Conservation (phyloP, 1,284 basidiomycete species). For the Boletus mariae region DNA sequence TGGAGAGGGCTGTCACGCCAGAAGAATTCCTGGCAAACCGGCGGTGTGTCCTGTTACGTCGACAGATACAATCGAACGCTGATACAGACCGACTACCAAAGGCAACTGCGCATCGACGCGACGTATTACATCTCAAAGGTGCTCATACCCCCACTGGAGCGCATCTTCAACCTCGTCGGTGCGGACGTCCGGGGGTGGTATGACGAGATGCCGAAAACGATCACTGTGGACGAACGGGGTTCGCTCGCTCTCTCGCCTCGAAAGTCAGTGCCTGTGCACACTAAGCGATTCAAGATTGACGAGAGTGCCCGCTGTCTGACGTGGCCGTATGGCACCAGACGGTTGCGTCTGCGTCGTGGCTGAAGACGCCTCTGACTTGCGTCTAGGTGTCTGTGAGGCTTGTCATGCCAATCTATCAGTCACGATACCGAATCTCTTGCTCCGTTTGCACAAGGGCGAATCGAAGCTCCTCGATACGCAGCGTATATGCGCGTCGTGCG, state of each 20-base stretch:
- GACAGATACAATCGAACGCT: no score
- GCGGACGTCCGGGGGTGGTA: slow-evolving; percentile 89
- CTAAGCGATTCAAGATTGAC: slow-evolving; percentile 53
- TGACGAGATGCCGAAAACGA: slow-evolving; percentile 76
- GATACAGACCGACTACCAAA: slow-evolving; percentile 1
- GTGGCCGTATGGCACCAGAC: slow-evolving; percentile 56
- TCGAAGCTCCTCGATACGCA: slow-evolving; percentile 56
- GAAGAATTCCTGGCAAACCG: slow-evolving; percentile 72
- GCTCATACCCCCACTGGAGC: slow-evolving; percentile 84
- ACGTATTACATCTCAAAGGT: slow-evolving; percentile 82
- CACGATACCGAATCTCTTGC: slow-evolving; percentile 59
- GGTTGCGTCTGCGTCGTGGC: slow-evolving; percentile 35
- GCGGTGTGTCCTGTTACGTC: slow-evolving; percentile 36
- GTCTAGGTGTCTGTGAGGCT: slow-evolving; percentile 60
- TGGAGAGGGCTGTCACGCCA: slow-evolving; percentile 81
- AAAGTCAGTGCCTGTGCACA: slow-evolving; percentile 38
- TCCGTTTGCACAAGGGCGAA: slow-evolving; percentile 57
- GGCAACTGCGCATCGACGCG: slow-evolving; percentile 18
- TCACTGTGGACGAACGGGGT: slow-evolving; percentile 28
- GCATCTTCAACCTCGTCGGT: slow-evolving; percentile 91
- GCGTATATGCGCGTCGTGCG: slow-evolving; percentile 69
- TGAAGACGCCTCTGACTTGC: no score
- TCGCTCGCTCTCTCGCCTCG: slow-evolving; percentile 39
- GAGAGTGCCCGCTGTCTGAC: slow-evolving; percentile 67
- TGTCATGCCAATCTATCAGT: slow-evolving; percentile 55